These are phyloP conservation scores for Pseudognaphalium luteoalbum DNA, from an alignment of 129 eudicot species.

Conservation along the genomic window DNA sequence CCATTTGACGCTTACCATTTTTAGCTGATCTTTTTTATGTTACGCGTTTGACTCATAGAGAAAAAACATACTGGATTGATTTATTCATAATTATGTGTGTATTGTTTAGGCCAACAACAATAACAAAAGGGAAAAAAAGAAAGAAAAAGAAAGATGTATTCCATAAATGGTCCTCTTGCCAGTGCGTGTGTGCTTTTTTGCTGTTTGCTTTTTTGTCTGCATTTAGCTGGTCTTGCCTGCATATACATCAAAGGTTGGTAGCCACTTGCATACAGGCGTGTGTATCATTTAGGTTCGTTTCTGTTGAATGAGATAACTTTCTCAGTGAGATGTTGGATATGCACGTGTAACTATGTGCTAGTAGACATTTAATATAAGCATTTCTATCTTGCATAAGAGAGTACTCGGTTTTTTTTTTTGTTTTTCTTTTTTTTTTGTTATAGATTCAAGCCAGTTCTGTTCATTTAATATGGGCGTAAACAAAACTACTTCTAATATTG, in stretches of 20 bases:
- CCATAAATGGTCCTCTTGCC: too few species aligned
- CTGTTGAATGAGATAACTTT: not conserved
- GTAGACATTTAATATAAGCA: too few species aligned
- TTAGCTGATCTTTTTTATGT: too few species aligned
- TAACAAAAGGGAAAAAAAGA: too few species aligned
- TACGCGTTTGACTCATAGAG: too few species aligned
- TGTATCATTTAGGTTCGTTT: not conserved
- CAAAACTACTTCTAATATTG: not conserved
- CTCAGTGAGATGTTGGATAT: not conserved
- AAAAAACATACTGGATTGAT: too few species aligned
- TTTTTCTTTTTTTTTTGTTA: not conserved
- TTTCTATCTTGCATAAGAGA: too few species aligned
- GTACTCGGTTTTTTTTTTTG: too few species aligned
- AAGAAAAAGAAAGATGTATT: too few species aligned
- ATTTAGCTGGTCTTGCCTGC: not conserved
- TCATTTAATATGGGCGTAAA: not conserved
- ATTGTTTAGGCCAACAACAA: too few species aligned
- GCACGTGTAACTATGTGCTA: not conserved
- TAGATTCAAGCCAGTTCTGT: not conserved
- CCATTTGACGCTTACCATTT: too few species aligned
- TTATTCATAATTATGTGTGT: too few species aligned
- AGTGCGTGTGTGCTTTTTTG: not conserved
- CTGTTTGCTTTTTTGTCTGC: not conserved
- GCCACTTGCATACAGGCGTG: not conserved
- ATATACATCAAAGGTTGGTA: not conserved